Base-by-base conservation (phyloP, 176 grass and related monocot species). In the Pontederia paniculata region DNA sequence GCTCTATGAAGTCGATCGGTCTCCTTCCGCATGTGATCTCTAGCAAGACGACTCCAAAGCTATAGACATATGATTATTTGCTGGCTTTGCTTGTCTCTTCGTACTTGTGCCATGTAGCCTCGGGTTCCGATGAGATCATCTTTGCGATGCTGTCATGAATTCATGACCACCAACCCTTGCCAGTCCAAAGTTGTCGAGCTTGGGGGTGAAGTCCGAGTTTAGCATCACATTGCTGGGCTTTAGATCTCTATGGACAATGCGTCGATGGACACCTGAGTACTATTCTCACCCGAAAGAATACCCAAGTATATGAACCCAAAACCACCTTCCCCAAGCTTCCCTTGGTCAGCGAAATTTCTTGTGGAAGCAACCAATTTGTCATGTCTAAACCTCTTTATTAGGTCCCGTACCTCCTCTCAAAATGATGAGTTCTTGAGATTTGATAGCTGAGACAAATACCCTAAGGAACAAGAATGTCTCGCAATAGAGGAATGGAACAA, bases 151-250 rank as follows among this genome's bases (percentile, higher is more conserved):
- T 43, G 21, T 74, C 77, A 18, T 86, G 83, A 45, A n/a, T n/a
- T n/a, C n/a, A n/a, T n/a, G n/a, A 81, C 83, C 4, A 86, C 55
- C 22, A 86, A 70, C n/a, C 17, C 83, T 62, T 17, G 83, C 83
- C 14, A 86, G 70, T 22, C 83, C 83, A 11, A 86, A 86, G 66
- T 86, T 77, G 51, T 77, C 83, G 65, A 86, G 83, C 60, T 81
- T 85, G 0, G 68, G 77, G 0, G 65, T 81, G 70, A 81, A 86
- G 17, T 58, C 60, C 15, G 83, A 81, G 58, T 86, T 73, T 28
- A 86, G 83, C 77, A 86, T 86, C 6, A 86, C 77, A 19, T 86
- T 86, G 73, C 83, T 86, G n/a, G 83, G 70, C 37, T 86, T 86
- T 48, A 86, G 31, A 25, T 86, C 83, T 17, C 74, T 68, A 28